A percentile compares a stretch with the other conserved stretches of the same genome.
Conservation (phyloP, 768 basidiomycete genomes). For the Pulveroboletus sp. region DNA sequence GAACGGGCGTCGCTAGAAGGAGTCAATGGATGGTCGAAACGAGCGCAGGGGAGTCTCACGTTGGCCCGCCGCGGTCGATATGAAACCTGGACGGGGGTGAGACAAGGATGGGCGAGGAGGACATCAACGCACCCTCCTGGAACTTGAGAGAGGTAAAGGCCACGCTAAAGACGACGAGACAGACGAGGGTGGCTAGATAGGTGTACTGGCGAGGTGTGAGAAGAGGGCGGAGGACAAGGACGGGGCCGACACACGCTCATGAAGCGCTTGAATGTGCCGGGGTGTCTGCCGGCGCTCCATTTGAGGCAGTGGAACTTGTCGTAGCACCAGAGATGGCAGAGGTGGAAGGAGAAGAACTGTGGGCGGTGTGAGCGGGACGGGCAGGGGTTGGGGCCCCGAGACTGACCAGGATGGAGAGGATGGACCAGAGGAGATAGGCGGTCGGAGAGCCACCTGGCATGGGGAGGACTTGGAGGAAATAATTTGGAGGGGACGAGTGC, state of each 20-base stretch:
- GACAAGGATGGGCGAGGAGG: background rate
- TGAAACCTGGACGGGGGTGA: conserved; percentile 12
- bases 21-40: conserved; percentile 2
- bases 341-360: conserved; percentile 64
- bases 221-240: background rate
- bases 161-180: conserved; percentile 61
- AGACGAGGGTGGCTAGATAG: conserved; percentile 67
- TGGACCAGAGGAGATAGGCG: conserved; percentile 73
- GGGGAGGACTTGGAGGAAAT: conserved; percentile 15
- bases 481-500: background rate
- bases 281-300: conserved; percentile 69
- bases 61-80: conserved; percentile 7
- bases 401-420: conserved; percentile 61
- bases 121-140: conserved; percentile 52
- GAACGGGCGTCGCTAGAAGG: conserved; percentile 51
- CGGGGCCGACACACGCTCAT: conserved; percentile 67
- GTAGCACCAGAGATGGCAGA: conserved; percentile 77
- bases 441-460: conserved; percentile 76
- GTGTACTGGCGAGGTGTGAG: conserved; percentile 53
- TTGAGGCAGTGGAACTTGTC: conserved; percentile 71
- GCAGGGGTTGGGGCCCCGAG: no score
- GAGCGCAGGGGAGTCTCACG: conserved; percentile 8
- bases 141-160: conserved; percentile 65
- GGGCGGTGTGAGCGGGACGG: background rate
- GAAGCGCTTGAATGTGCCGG: conserved; percentile 81